phyloP scores from a whole-genome alignment of 371 early-diverging fungal genomes.

The Mortierella sp. region DNA sequence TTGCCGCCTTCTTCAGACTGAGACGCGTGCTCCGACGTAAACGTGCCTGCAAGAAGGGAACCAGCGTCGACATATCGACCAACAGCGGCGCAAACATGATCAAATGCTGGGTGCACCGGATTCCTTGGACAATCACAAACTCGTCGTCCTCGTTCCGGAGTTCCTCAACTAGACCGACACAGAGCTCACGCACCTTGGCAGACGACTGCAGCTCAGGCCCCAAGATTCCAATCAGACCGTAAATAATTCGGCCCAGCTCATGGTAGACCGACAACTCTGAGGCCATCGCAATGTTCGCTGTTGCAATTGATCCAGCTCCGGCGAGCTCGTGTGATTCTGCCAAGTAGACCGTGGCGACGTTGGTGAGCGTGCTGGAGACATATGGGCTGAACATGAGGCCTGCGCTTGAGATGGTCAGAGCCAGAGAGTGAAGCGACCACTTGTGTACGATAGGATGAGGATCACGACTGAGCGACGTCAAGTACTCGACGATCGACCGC shows the following conservation, averaged over 20 bases:
- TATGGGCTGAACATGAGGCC: conserved; percentile 93
- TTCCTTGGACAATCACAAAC: conserved; percentile 87
- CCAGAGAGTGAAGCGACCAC: conserved; percentile 92
- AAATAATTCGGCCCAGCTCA: conserved; percentile 89
- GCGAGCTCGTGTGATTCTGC: conserved; percentile 91
- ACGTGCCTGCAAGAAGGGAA: conserved; percentile 85
- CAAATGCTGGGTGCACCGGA: conserved; percentile 90
- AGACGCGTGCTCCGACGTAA: conserved; percentile 73
- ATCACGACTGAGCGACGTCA: conserved; percentile 92
- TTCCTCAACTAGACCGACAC: conserved; percentile 83
- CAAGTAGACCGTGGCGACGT: conserved; percentile 87
- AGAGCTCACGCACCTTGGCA: conserved; percentile 79
- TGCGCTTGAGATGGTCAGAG: conserved; percentile 89
- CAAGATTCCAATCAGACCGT: conserved; percentile 89
- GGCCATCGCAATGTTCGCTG: conserved; percentile 73
- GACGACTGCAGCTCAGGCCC: conserved; percentile 93
- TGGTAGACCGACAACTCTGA: conserved; percentile 76
- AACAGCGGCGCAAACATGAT: conserved; percentile 90
- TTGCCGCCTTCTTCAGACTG: conserved; percentile 81
- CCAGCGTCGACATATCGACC: conserved; percentile 75
- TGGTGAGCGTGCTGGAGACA: conserved; percentile 88
- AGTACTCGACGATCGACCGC: conserved; percentile 89
- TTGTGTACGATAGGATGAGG: conserved; percentile 94
- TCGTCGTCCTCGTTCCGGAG: conserved; percentile 84
- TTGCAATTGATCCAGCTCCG: conserved; percentile 69